Conservation (phyloP, 495 filamentous ascomycete species). For the Hypoxylon intermedium region DNA sequence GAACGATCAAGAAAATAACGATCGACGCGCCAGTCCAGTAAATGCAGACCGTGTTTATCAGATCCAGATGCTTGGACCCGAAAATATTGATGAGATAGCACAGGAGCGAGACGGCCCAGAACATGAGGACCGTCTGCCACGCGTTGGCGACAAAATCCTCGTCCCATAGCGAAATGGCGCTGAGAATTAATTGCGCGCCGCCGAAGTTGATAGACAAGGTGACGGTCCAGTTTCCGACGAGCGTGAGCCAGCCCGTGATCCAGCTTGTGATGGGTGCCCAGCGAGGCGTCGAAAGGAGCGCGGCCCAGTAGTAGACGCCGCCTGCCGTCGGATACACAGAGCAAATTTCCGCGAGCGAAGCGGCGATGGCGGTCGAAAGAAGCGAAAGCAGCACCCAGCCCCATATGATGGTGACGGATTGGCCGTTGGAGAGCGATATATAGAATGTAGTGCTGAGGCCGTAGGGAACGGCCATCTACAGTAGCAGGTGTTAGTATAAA, state of each 20-base stretch:
- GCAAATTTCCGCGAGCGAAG: constrained; percentile 71
- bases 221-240: constrained; percentile 68
- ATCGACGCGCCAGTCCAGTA: constrained; percentile 66
- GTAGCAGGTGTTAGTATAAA: constrained; percentile 5
- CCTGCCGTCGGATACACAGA: constrained; percentile 69
- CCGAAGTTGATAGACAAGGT: constrained; percentile 74
- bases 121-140: constrained; percentile 65
- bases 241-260: constrained; percentile 71
- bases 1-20: constrained; percentile 62
- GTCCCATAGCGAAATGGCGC: constrained; percentile 62
- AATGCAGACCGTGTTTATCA: constrained; percentile 69
- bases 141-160: constrained; percentile 57
- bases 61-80: constrained; percentile 62
- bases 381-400: constrained; percentile 68
- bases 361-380: constrained; percentile 64
- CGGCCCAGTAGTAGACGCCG: constrained; percentile 73
- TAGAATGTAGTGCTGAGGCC: constrained; percentile 66
- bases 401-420: constrained; percentile 54
- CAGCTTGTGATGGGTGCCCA: constrained; percentile 67
- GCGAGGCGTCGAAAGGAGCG: constrained; percentile 62
- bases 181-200: constrained; percentile 66
- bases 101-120: constrained; percentile 65
- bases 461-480: constrained; percentile 31
- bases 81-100: constrained; percentile 68
- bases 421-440: constrained; percentile 69